Conservation (phyloP, 1,139 yeast species). For the Lodderomyces theae region DNA sequence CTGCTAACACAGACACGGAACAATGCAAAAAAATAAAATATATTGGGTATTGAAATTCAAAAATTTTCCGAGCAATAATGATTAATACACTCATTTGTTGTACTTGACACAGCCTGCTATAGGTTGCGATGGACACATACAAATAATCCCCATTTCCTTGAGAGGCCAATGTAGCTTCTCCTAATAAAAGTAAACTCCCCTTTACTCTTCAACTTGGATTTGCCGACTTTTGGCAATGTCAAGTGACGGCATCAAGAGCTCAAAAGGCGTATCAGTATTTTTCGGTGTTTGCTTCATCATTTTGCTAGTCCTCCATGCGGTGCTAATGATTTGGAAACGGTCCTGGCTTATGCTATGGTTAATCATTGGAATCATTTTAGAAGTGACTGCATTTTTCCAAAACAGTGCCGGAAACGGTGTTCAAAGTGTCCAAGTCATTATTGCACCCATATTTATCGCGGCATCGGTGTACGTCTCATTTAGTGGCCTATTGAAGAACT, state of each 20-base stretch:
- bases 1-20: too few relatives aligned
- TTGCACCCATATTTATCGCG: neutral
- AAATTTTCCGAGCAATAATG: too few relatives aligned
- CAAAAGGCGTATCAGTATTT: conserved; percentile 1
- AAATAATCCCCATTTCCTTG: too few relatives aligned
- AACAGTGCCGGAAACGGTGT: conserved; percentile 1
- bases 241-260: neutral
- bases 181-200: too few relatives aligned
- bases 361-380: neutral
- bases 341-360: conserved; percentile 1
- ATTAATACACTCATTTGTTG: too few relatives aligned
- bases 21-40: too few relatives aligned
- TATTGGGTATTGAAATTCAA: too few relatives aligned
- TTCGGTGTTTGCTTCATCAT: neutral
- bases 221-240: neutral
- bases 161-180: too few relatives aligned
- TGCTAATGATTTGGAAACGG: neutral
- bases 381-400: neutral
- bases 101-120: too few relatives aligned
- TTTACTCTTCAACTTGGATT: too few relatives aligned
- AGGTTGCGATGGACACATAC: too few relatives aligned
- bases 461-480: neutral
- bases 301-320: neutral
- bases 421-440: conserved; percentile 1
- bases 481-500: neutral